Base-by-base conservation (phyloP, 2,329 filamentous ascomycete genomes). In the Fusarium hainanense region DNA sequence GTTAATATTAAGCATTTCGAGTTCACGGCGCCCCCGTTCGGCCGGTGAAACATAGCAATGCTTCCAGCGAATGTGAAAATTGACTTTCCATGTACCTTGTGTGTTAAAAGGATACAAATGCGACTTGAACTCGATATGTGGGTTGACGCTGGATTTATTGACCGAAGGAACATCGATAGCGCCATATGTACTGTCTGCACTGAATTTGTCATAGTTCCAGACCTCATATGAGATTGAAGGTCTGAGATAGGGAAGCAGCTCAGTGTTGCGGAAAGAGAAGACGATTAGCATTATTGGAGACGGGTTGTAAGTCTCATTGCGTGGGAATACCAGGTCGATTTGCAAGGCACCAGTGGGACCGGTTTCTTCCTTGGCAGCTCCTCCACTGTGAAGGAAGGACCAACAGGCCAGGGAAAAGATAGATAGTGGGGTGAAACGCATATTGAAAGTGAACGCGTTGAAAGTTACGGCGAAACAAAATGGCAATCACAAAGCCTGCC, bases 391-490 rank as follows among this genome's bases (percentile, higher is more conserved):
- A 11, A n/a, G 0, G 21, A 46, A 1, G 14, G 5, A 27, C 43
- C 43, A 28, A 32, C 21, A 46, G 23, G 43, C 1, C 14, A 46
- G 9, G 4, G 16, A 46, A 0, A 16, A 12, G n/a, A 42, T 3
- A 0, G 12, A n/a, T n/a, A 8, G 18, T 21, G n/a, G 12, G 0
- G 12, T 1, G 2, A 42, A 21, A 13, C 14, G 41, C 41, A 20
- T 42, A 0, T 32, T 32, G 30, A 7, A 32, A 34, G 16, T 34
- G 32, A 3, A 3, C 2, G 9, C 9, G 2, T 18, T 11, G 16
- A 34, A 34, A 5, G 16, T 6, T 34, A 4, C 16, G 16, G 1
- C 6, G 16, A 6, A 34, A 34, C 1, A 5, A 34, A 6, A 34
- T 34, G 16, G 16, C 3, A 34, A 18, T 34, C 4, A 34, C 2